These are phyloP conservation scores for Favolaschia claudopus DNA, from an alignment of 768 basidiomycete species.

Conservation along the genomic window DNA sequence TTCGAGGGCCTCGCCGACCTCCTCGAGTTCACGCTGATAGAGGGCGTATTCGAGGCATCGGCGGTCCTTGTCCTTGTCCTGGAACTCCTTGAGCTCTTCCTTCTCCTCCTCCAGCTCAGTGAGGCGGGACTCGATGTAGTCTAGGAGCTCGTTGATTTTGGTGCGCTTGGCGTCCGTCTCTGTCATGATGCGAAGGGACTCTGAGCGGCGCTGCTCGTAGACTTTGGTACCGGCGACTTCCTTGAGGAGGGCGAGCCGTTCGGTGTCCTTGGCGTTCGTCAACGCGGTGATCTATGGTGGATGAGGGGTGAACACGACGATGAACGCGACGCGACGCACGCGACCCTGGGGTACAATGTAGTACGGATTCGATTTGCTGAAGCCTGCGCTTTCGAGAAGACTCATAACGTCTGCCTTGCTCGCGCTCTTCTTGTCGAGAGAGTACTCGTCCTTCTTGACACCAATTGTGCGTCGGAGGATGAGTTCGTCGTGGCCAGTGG, in stretches of 20 bases:
- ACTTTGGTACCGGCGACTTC: slow-evolving; percentile 99
- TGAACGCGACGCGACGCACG: slow-evolving; percentile 53
- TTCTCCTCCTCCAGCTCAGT: slow-evolving; percentile 97
- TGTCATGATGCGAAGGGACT: slow-evolving; percentile 95
- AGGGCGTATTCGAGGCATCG: slow-evolving; percentile 95
- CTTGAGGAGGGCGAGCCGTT: slow-evolving; percentile 92
- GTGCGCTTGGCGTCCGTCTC: slow-evolving; percentile 93
- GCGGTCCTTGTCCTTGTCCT: slow-evolving; percentile 93
- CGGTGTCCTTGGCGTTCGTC: slow-evolving; percentile 96
- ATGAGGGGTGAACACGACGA: slow-evolving; percentile 17
- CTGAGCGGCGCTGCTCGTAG: slow-evolving; percentile 92
- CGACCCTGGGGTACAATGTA: slow-evolving; percentile 99
- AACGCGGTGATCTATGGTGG: slow-evolving; percentile 83
- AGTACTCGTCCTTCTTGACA: slow-evolving; percentile 98
- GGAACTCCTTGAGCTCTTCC: slow-evolving; percentile 95
- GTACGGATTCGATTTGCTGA: slow-evolving; percentile 98
- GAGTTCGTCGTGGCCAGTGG: slow-evolving; percentile 88
- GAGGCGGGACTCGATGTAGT: slow-evolving; percentile 90
- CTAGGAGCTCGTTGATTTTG: slow-evolving; percentile 90
- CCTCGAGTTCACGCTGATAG: slow-evolving; percentile 89
- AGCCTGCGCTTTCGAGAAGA: slow-evolving; percentile 94
- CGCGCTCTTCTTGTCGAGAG: slow-evolving; percentile 92
- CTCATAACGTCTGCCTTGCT: slow-evolving; percentile 99
- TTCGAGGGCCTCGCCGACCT: slow-evolving; percentile 85
- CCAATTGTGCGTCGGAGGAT: slow-evolving; percentile 94